Percentiles rank a stretch among this genome's conserved stretches.
phyloP scores from a whole-genome alignment of 768 basidiomycete genomes.

The Phylloporus arenicola region DNA sequence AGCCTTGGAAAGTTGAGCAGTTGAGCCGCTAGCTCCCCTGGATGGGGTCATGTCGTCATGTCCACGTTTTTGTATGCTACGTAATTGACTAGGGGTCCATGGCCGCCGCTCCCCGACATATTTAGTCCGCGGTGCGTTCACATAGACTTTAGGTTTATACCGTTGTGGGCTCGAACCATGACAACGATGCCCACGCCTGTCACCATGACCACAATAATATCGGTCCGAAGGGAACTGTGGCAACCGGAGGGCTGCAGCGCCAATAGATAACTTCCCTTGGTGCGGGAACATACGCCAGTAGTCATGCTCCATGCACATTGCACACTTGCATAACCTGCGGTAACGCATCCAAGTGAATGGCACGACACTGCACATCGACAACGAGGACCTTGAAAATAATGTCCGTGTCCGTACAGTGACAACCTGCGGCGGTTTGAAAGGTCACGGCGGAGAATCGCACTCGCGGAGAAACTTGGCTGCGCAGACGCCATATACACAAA shows the following conservation, averaged over 20 bases:
- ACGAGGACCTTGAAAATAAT: not conserved
- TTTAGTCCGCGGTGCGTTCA: not conserved
- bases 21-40: not conserved
- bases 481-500: not conserved
- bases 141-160: constrained; percentile 4
- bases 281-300: not conserved
- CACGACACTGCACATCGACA: not conserved
- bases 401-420: not conserved
- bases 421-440: not conserved
- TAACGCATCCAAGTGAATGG: not conserved
- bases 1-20: not conserved
- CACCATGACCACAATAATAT: not conserved
- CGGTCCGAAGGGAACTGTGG: not conserved
- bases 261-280: not conserved
- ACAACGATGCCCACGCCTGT: not conserved
- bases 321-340: not conserved
- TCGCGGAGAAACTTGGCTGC: not conserved
- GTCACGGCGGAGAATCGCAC: not conserved
- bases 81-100: not conserved
- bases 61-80: not conserved
- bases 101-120: not conserved
- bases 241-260: not conserved
- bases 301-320: not conserved
- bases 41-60: not conserved
- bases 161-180: not conserved